phyloP scores from a whole-genome alignment of 176 grass and related monocot genomes.

The Zea luxurians region DNA sequence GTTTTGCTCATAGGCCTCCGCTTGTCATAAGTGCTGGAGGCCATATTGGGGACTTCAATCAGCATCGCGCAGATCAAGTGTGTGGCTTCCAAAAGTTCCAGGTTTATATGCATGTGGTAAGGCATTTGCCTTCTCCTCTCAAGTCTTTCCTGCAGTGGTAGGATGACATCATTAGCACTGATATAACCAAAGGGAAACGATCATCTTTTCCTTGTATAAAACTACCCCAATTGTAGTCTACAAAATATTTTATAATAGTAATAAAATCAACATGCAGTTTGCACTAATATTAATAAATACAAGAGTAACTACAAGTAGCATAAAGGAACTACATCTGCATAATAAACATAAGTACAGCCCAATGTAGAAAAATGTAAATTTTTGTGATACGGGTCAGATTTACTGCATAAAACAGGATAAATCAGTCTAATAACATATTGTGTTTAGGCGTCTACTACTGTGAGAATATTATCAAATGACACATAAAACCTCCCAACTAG shows the following conservation, averaged over 20 bases:
- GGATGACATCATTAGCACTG: constrained; percentile 10
- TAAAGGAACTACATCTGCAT: constrained; percentile 2
- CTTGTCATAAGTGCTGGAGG: constrained; percentile 68
- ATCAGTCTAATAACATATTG: background rate
- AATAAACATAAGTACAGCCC: background rate
- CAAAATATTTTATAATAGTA: background rate
- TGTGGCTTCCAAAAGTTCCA: constrained; percentile 91
- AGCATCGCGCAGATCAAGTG: constrained; percentile 95
- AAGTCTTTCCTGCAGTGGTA: constrained; percentile 68
- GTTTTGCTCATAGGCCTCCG: constrained; percentile 78
- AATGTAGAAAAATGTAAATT: background rate
- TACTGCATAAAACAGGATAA: background rate
- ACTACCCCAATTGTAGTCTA: background rate
- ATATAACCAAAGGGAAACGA: background rate
- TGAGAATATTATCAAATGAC: background rate
- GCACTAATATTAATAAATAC: background rate
- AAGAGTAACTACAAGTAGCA: background rate
- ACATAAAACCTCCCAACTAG: background rate
- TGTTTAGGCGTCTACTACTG: constrained; percentile 2
- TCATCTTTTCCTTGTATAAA: background rate
- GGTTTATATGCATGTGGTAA: constrained; percentile 99
- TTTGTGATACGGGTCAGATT: background rate
- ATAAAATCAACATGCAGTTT: too few relatives aligned
- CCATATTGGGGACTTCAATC: constrained; percentile 92
- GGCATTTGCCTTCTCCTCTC: constrained; percentile 97